phyloP scores from a whole-genome alignment of 176 grass and related monocot genomes.

The Carex cristatella region DNA sequence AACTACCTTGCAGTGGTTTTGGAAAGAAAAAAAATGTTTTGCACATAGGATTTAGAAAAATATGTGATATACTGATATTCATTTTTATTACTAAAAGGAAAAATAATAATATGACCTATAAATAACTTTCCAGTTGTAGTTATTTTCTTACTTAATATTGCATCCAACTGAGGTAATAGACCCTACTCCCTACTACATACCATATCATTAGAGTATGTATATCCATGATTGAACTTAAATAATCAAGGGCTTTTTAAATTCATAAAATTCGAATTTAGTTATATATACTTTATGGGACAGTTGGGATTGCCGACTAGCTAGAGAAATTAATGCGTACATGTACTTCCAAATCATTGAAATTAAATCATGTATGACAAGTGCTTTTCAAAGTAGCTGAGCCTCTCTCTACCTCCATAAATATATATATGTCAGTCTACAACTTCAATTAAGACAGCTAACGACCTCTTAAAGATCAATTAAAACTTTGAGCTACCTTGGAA shows the following conservation, averaged over 20 bases:
- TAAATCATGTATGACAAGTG: neutral
- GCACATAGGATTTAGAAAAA: no score
- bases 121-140: no score
- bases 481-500: neutral
- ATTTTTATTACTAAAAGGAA: no score
- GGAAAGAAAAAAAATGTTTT: no score
- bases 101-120: no score
- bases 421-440: neutral
- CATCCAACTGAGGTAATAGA: no score
- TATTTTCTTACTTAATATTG: no score
- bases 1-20: neutral
- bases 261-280: neutral
- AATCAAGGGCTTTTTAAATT: neutral
- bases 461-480: constrained; percentile 13
- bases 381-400: constrained; percentile 1
- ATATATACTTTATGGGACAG: neutral
- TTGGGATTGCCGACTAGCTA: neutral
- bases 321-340: neutral
- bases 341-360: neutral
- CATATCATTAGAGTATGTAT: neutral
- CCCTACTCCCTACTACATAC: neutral
- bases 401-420: constrained; percentile 8
- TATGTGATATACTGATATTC: no score
- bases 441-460: neutral
- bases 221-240: neutral